Conservation (phyloP, 2,329 filamentous ascomycete species). For the Xylariales sp. region DNA sequence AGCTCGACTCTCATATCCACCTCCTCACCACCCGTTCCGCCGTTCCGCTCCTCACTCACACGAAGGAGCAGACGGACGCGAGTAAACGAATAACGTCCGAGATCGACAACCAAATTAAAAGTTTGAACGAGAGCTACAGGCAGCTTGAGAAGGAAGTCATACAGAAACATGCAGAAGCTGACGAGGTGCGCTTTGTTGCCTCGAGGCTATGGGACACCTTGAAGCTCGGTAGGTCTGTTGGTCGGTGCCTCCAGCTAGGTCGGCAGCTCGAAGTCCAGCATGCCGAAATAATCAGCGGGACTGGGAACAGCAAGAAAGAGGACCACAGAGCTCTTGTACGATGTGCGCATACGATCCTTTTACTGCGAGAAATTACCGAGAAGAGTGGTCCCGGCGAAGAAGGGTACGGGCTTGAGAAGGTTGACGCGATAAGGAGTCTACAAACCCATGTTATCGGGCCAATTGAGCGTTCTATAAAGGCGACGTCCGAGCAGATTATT, state of each 20-base stretch:
- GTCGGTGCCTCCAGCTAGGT: constrained; percentile 82
- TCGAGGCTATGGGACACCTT: constrained; percentile 84
- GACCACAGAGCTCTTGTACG: constrained; percentile 84
- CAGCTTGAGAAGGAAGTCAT: constrained; percentile 88
- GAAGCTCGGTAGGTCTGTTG: constrained; percentile 79
- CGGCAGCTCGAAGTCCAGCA: constrained; percentile 90
- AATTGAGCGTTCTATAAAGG: constrained; percentile 78
- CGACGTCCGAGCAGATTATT: constrained; percentile 80
- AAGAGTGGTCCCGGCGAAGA: constrained; percentile 77
- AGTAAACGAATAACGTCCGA: constrained; percentile 78
- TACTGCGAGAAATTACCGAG: constrained; percentile 77
- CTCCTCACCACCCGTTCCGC: constrained; percentile 86
- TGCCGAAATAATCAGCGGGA: constrained; percentile 69
- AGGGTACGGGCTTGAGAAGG: constrained; percentile 77
- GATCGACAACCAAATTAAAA: constrained; percentile 82
- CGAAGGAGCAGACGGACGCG: constrained; percentile 77
- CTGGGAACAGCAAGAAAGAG: constrained; percentile 63
- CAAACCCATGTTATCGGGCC: constrained; percentile 76
- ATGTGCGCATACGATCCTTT: constrained; percentile 82
- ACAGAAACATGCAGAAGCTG: constrained; percentile 85
- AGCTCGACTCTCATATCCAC: constrained; percentile 96
- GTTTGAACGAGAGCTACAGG: constrained; percentile 85
- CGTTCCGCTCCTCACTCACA: constrained; percentile 82
- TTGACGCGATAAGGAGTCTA: constrained; percentile 78
- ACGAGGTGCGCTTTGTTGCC: constrained; percentile 82